Percentiles rank a stretch among this genome's conserved stretches.
These are phyloP conservation scores for Camellia lanceoleosa DNA, from an alignment of 148 eudicot genomes.

Conservation along the genomic window DNA sequence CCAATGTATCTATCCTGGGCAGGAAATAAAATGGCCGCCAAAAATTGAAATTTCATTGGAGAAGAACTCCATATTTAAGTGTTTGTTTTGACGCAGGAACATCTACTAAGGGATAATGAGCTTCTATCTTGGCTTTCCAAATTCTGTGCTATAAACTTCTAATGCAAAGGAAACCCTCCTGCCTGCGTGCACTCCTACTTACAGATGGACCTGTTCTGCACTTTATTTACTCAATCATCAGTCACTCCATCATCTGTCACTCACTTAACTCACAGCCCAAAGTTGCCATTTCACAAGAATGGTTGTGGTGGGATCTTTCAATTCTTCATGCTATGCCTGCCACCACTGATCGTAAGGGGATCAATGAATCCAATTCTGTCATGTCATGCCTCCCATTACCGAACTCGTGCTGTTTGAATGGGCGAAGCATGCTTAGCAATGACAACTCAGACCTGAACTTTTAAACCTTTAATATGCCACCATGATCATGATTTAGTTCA, in stretches of 20 bases:
- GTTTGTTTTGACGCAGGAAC: constrained; percentile 82
- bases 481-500: constrained; percentile 62
- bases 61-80: constrained; percentile 62
- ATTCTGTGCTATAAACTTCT: constrained; percentile 58
- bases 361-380: constrained; percentile 49
- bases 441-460: constrained; percentile 48
- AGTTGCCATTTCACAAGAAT: constrained; percentile 57
- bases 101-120: constrained; percentile 33
- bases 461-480: constrained; percentile 59
- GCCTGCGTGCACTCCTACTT: constrained; percentile 57
- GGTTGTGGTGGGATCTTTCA: constrained; percentile 52
- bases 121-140: constrained; percentile 73
- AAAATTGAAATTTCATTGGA: constrained; percentile 31
- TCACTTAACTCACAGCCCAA: constrained; percentile 51
- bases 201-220: constrained; percentile 59
- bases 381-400: constrained; percentile 70
- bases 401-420: constrained; percentile 65
- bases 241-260: constrained; percentile 49
- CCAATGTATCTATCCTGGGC: background rate
- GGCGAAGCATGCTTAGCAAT: constrained; percentile 76
- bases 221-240: constrained; percentile 51
- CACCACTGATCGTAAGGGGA: constrained; percentile 41
- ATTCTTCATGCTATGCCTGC: constrained; percentile 51
- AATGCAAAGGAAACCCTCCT: constrained; percentile 58
- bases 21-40: constrained; percentile 12